Evolutionary conservation across 495 filamentous ascomycete species (phyloP).

Genomic region (Penicillium turbatum): DNA sequence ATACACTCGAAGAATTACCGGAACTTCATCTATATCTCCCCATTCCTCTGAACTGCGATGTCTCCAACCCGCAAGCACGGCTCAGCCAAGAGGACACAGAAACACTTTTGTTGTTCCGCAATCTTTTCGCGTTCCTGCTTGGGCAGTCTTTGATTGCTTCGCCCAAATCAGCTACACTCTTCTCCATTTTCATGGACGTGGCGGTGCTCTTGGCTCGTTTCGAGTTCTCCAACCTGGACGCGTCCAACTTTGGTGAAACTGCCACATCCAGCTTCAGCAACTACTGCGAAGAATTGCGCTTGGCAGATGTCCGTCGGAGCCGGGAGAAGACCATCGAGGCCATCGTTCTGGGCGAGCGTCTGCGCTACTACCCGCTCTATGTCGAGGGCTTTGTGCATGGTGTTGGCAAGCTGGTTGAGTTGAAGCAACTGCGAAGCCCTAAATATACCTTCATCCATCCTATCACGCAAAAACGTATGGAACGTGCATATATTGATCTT

Average conservation of each 20-base stretch:
- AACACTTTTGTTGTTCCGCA: conserved; percentile 71
- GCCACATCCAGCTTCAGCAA: conserved; percentile 69
- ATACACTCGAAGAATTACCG: conserved; percentile 37
- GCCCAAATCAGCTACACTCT: conserved; percentile 58
- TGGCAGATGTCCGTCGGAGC: conserved; percentile 78
- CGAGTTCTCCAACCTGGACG: conserved; percentile 76
- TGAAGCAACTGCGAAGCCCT: conserved; percentile 62
- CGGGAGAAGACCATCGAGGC: conserved; percentile 89
- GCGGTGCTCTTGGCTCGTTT: conserved; percentile 65
- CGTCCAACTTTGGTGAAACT: conserved; percentile 76
- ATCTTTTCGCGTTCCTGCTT: conserved; percentile 85
- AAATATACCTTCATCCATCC: conserved; percentile 64
- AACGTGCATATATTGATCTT: conserved; percentile 77
- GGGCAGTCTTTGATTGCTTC: conserved; percentile 79
- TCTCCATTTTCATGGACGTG: conserved; percentile 69
- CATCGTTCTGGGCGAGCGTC: conserved; percentile 78
- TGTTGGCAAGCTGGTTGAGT: conserved; percentile 79
- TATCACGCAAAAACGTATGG: conserved; percentile 71
- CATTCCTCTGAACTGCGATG: conserved; percentile 48
- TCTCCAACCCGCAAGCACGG: conserved; percentile 34
- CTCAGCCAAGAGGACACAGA: conserved; percentile 57
- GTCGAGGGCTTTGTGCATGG: conserved; percentile 89
- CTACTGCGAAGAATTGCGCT: conserved; percentile 67
- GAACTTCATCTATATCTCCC: conserved; percentile 72
- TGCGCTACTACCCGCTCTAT: conserved; percentile 78